Evolutionary conservation across 225 moss, liverwort and hornwort species (phyloP).

Genomic region (Polytrichum commune): DNA sequence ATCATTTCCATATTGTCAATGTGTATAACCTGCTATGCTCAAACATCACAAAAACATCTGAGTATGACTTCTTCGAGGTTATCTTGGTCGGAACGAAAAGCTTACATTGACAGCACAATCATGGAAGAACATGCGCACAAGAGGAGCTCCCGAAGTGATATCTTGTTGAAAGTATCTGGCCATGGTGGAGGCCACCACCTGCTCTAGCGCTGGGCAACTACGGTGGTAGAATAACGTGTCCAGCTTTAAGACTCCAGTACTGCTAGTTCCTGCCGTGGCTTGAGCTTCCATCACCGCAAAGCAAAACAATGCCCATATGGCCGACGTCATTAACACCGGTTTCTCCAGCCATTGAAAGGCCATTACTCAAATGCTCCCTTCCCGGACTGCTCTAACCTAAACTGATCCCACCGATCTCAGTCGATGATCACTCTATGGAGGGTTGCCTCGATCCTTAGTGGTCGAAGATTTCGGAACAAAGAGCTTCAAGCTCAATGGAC

Average conservation of each 20-base stretch:
- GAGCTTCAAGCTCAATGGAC: too few relatives aligned
- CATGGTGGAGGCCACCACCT: conserved; percentile 47
- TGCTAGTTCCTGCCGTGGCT: neutral
- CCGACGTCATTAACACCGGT: neutral
- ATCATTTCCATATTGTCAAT: neutral
- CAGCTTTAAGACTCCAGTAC: conserved; percentile 13
- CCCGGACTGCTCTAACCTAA: conserved; percentile 3
- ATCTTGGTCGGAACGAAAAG: neutral
- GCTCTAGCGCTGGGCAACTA: conserved; percentile 40
- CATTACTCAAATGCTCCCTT: conserved; percentile 14
- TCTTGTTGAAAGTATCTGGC: conserved; percentile 39
- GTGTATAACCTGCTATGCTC: neutral
- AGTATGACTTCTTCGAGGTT: too few relatives aligned
- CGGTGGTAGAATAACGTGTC: conserved; percentile 37
- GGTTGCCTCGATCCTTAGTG: too few relatives aligned
- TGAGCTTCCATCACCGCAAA: conserved; percentile 21
- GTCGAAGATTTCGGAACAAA: too few relatives aligned
- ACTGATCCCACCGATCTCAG: neutral
- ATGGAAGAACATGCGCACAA: conserved; percentile 63
- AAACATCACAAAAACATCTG: too few relatives aligned
- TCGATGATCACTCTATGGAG: too few relatives aligned
- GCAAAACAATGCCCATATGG: conserved; percentile 20
- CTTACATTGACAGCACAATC: conserved; percentile 59
- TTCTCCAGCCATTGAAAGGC: conserved; percentile 9
- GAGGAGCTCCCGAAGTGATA: conserved; percentile 45